Base-by-base conservation (phyloP, 805 yeast genomes). In the Metschnikowia lunata region DNA sequence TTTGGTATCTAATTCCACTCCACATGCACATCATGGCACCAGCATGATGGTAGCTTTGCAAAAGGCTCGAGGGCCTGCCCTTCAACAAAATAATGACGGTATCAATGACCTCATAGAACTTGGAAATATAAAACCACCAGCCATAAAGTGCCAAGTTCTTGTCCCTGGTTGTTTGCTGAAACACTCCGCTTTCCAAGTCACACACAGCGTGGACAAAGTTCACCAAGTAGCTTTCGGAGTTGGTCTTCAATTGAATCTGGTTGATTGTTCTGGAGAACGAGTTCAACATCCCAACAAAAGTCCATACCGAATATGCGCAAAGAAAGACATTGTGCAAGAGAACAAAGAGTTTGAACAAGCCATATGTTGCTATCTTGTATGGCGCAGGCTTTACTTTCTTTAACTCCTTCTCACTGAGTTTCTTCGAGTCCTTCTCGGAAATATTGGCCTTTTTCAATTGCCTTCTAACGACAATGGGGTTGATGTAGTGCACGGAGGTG, bases 1-100 rank as follows among this genome's bases (percentile, higher is more conserved):
- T 75, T 40, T 76, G 77, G 62, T 67, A 83, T 45, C 88, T 68
- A 44, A 81, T 76, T 2, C 89, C 89, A 7, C 85, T 77, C 88
- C 88, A 83, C 89, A 83, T 83, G 47, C 86, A 82, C 63, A 83
- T 67, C 80, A 83, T 83, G 39, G 89, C 89, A 26, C 89, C 89
- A 6, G 88, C 77, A 61, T 83, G 89, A 60, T 83, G 89, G 64
- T 83, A 83, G 45, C 85, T 78, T 62, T 83, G 89, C 56, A 83
- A 69, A 45, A 83, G 65, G 6, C 83, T 77, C 11, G 85, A 77
- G 12, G 80, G 83, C 59, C 74, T 72, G 35, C 89, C 89, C 62
- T 83, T 83, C 46, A 82, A 67, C 43, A 83, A 67, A 45, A 83
- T 83, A 52, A 83, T 79, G 30, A 76, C 61, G 5, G 89, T 83